These are phyloP conservation scores for Spinacia oleracea DNA, from an alignment of 179 eudicot species.

Conservation along the genomic window DNA sequence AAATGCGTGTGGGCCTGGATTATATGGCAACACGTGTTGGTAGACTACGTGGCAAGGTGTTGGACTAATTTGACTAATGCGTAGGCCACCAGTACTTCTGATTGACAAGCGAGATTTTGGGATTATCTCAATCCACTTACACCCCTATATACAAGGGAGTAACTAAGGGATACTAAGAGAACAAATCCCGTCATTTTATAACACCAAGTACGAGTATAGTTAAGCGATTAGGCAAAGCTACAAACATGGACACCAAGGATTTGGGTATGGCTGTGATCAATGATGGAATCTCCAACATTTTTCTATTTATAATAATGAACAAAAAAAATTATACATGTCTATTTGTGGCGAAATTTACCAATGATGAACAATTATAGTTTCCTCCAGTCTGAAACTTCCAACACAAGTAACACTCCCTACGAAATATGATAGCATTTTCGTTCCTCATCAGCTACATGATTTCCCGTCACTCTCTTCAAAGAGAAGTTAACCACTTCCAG, in stretches of 20 bases:
- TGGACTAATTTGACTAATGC: too few species aligned
- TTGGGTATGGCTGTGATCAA: neutral
- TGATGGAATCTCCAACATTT: conserved; percentile 17
- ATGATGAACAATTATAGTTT: conserved; percentile 16
- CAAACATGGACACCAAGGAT: neutral
- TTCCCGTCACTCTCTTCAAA: neutral
- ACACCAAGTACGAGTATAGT: neutral
- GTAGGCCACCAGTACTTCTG: too few species aligned
- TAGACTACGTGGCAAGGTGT: too few species aligned
- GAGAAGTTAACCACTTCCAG: conserved; percentile 60
- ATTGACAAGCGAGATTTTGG: too few species aligned
- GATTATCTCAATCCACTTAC: too few species aligned
- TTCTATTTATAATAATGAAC: conserved; percentile 22
- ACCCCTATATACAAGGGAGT: too few species aligned
- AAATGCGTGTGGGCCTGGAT: too few species aligned
- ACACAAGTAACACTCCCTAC: conserved; percentile 21
- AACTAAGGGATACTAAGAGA: neutral
- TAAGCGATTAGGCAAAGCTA: neutral
- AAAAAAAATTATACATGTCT: conserved; percentile 29
- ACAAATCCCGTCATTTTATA: neutral
- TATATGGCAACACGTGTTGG: too few species aligned
- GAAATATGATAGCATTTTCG: conserved; percentile 13
- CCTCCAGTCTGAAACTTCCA: conserved; percentile 9
- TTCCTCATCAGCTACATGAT: conserved; percentile 20
- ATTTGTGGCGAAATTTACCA: conserved; percentile 26